Conservation (phyloP, 495 filamentous ascomycete genomes). For the Lepidopterella palustris region DNA sequence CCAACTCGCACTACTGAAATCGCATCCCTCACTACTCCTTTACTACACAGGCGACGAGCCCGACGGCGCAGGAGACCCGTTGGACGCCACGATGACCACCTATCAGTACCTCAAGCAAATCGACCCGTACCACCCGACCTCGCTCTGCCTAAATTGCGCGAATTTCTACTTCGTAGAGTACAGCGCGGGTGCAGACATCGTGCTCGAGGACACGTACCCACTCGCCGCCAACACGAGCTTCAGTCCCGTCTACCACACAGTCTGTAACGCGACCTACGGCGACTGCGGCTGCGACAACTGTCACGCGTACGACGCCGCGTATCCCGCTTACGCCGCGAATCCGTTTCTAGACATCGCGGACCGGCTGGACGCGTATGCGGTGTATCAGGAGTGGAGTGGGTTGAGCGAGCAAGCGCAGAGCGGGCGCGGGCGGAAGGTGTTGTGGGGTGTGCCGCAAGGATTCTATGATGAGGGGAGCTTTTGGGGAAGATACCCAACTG, state of each 20-base stretch:
- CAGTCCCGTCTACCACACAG: slow-evolving; percentile 42
- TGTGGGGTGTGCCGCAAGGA: slow-evolving; percentile 57
- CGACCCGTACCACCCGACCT: slow-evolving; percentile 66
- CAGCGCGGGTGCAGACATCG: slow-evolving; percentile 53
- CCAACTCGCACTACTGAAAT: slow-evolving; percentile 47
- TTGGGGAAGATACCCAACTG: slow-evolving; percentile 52
- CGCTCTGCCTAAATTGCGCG: slow-evolving; percentile 61
- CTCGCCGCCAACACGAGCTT: slow-evolving; percentile 51
- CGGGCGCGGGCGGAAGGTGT: slow-evolving; percentile 42
- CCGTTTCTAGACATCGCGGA: slow-evolving; percentile 49
- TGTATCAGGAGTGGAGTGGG: slow-evolving; percentile 41
- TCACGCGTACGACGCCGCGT: slow-evolving; percentile 18
- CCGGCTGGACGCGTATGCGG: slow-evolving; percentile 46
- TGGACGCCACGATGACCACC: slow-evolving; percentile 40
- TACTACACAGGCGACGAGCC: slow-evolving; percentile 68
- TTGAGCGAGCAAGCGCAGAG: slow-evolving; percentile 5
- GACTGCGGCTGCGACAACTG: slow-evolving; percentile 72
- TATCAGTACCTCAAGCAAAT: slow-evolving; percentile 47
- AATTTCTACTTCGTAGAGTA: slow-evolving; percentile 64
- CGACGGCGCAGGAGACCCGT: slow-evolving; percentile 57
- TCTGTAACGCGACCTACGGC: slow-evolving; percentile 60
- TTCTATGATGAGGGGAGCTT: slow-evolving; percentile 55
- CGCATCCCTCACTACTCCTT: slow-evolving; percentile 50
- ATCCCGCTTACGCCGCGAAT: slow-evolving; percentile 31
- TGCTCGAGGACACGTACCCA: slow-evolving; percentile 63